These are phyloP conservation scores for Ophiorrhiza pumila DNA, from an alignment of 257 asterid species.

Conservation along the genomic window DNA sequence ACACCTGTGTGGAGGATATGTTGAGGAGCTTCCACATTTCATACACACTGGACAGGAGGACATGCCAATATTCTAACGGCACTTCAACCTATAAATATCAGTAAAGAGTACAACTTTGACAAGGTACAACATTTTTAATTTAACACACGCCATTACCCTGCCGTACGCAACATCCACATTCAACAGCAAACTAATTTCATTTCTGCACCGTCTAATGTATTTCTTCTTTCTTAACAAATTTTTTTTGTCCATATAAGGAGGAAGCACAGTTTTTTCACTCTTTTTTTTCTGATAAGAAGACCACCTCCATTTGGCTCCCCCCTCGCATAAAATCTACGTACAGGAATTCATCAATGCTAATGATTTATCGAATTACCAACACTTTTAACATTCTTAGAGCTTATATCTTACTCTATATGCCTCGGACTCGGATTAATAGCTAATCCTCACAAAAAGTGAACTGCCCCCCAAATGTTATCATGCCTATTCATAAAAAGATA, in stretches of 20 bases:
- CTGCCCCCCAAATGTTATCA: too few relatives aligned
- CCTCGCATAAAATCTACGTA: too few relatives aligned
- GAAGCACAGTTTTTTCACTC: not conserved
- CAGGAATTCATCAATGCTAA: not conserved
- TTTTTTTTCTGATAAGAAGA: not conserved
- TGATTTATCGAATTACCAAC: not conserved
- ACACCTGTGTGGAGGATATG: conserved; percentile 8
- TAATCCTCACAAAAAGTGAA: too few relatives aligned
- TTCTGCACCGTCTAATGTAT: not conserved
- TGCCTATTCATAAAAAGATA: not conserved
- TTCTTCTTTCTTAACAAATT: conserved; percentile 5
- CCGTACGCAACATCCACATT: not conserved
- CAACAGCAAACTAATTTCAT: not conserved
- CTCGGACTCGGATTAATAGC: too few relatives aligned
- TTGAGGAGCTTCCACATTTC: conserved; percentile 1
- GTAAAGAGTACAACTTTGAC: conserved; percentile 13
- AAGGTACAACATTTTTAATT: conserved; percentile 17
- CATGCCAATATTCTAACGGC: conserved; percentile 12
- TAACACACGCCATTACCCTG: conserved; percentile 2
- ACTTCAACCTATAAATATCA: not conserved
- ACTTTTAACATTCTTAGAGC: too few relatives aligned
- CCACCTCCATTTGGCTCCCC: too few relatives aligned
- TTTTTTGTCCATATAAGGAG: conserved; percentile 37
- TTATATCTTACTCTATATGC: too few relatives aligned
- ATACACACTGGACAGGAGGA: not conserved